These are phyloP conservation scores for Lotus japonicus DNA, from an alignment of 306 rosid species.

Conservation along the genomic window DNA sequence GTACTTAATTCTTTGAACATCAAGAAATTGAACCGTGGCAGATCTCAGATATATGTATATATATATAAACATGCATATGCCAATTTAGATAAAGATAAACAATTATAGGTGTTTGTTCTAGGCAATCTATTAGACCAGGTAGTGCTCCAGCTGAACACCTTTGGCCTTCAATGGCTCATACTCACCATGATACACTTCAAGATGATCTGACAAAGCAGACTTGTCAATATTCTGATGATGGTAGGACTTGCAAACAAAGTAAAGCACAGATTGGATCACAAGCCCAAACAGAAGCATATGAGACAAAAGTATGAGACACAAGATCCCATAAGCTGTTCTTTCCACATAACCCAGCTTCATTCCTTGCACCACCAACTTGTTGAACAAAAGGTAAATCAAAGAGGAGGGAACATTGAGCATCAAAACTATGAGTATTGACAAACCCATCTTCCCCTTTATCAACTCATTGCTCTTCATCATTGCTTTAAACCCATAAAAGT, in stretches of 20 bases:
- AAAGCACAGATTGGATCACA: slow-evolving; percentile 60
- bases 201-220: slow-evolving; percentile 63
- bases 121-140: slow-evolving; percentile 31
- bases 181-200: slow-evolving; percentile 56
- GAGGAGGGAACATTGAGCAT: neutral
- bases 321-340: slow-evolving; percentile 32
- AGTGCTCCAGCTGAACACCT: slow-evolving; percentile 64
- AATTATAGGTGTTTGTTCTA: too few relatives aligned
- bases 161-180: slow-evolving; percentile 58
- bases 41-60: too few relatives aligned
- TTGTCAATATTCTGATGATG: slow-evolving; percentile 81
- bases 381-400: slow-evolving; percentile 23
- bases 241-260: slow-evolving; percentile 79
- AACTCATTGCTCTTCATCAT: slow-evolving; percentile 58
- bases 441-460: slow-evolving; percentile 51
- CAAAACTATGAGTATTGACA: slow-evolving; percentile 21
- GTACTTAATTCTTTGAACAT: too few relatives aligned
- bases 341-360: neutral
- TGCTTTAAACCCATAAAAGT: slow-evolving; percentile 55
- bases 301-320: slow-evolving; percentile 35
- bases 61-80: too few relatives aligned
- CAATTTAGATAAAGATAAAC: neutral
- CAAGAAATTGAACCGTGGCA: neutral
- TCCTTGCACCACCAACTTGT: slow-evolving; percentile 34
- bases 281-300: slow-evolving; percentile 38